Conservation (phyloP, 257 asterid species). For the Jaltomata sinuosa region DNA sequence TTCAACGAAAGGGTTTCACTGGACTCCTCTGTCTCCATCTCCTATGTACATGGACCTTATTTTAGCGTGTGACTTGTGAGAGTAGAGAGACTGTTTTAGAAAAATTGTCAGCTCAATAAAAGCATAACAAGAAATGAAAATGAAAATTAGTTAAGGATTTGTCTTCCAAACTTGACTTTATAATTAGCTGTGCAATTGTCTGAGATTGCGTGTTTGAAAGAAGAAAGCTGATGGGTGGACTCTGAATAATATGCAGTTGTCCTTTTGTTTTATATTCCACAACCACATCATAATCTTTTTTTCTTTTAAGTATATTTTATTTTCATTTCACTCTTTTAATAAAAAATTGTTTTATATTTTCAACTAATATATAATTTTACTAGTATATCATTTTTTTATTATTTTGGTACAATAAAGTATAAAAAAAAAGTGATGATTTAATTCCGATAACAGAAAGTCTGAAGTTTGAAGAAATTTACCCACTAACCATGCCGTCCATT, state of each 20-base stretch:
- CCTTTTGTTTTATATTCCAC: neutral
- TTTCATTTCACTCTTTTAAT: neutral
- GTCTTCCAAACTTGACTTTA: neutral
- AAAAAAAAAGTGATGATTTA: neutral
- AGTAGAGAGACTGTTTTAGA: rapidly evolving
- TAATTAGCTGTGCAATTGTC: neutral
- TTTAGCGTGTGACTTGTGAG: too few relatives aligned
- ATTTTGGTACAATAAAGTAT: neutral
- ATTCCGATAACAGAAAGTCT: neutral
- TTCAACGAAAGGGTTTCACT: too few relatives aligned
- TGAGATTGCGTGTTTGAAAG: neutral
- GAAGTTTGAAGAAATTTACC: neutral
- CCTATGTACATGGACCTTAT: too few relatives aligned
- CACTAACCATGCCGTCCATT: neutral
- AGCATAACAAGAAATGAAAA: neutral
- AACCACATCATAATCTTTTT: neutral
- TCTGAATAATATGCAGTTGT: neutral
- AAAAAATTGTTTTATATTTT: too few relatives aligned
- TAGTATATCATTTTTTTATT: neutral
- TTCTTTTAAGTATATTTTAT: neutral
- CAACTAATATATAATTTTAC: neutral
- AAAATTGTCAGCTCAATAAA: neutral
- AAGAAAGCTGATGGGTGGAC: neutral
- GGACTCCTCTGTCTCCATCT: too few relatives aligned
- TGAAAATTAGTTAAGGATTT: neutral